phyloP scores from a whole-genome alignment of 495 filamentous ascomycete genomes.

The Chaetomium fimeti region DNA sequence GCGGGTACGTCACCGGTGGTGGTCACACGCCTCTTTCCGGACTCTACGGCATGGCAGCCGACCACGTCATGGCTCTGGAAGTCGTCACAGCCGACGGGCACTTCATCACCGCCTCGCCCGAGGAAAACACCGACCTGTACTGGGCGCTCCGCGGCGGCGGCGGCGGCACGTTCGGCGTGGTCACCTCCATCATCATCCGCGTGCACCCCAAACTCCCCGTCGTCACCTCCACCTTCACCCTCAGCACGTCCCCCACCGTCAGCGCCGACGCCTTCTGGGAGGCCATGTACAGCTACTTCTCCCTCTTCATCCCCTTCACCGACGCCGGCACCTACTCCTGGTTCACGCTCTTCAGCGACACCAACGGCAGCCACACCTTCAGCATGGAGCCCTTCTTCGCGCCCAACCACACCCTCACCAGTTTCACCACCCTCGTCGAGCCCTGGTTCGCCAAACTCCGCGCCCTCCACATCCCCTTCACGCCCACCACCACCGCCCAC shows the following conservation, averaged over 20 bases:
- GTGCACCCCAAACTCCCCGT: constrained; percentile 39
- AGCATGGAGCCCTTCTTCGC: constrained; percentile 32
- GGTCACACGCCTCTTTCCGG: constrained; percentile 48
- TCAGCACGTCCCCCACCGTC: constrained; percentile 28
- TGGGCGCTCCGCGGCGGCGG: constrained; percentile 63
- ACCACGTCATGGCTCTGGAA: constrained; percentile 52
- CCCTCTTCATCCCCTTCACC: constrained; percentile 33
- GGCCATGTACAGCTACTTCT: constrained; percentile 44
- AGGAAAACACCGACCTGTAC: constrained; percentile 57
- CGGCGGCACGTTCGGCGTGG: constrained; percentile 50
- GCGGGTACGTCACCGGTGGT: constrained; percentile 54
- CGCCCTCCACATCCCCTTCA: constrained; percentile 31
- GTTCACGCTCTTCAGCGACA: constrained; percentile 34
- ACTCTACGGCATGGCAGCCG: constrained; percentile 45
- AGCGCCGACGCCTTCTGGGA: constrained; percentile 52
- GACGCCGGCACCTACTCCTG: constrained; percentile 48
- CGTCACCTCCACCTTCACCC: constrained; percentile 19
- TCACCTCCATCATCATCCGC: constrained; percentile 50
- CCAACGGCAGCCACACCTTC: constrained; percentile 37
- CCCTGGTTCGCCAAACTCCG: constrained; percentile 45
- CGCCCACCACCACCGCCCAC: constrained; percentile 25
- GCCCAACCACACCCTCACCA: constrained; percentile 31
- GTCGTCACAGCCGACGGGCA: constrained; percentile 58
- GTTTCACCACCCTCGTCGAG: constrained; percentile 41
- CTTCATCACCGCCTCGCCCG: constrained; percentile 52